Base-by-base conservation (phyloP, 2,329 filamentous ascomycete species). In the Fonsecaea erecta region DNA sequence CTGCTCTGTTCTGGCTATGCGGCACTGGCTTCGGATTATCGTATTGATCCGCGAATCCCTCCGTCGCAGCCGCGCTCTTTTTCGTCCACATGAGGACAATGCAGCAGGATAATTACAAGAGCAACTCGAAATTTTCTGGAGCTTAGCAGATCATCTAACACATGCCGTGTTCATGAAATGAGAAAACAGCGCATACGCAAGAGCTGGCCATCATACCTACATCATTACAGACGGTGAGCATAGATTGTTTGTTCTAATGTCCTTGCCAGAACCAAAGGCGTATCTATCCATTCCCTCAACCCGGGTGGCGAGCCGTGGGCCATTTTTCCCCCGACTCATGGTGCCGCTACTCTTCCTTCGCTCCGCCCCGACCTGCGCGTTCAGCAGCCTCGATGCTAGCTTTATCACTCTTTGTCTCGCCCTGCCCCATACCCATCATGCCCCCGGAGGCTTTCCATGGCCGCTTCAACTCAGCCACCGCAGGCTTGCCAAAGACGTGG, bases 381-480 rank as follows among this genome's bases (percentile, higher is more conserved):
- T 83, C 81, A 7, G 81, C 81, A 46, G 73, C 77, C 74, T 82
- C 80, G 62, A 83, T 77, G 63, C 90, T 88, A 82, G 94, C 93
- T 86, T 94, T 92, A 80, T 99, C 95, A 77, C 91, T 96, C 85
- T 96, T 93, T 72, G 90, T 86, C 72, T 90, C 85, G 32, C 85
- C 83, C 73, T 79, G 76, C 63, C 86, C 86, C 80, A 88, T 88
- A 72, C 87, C 87, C 90, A 96, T 93, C 78, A 98, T 86, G 60
- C 93, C 93, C 67, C 86, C 89, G 66, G 85, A 80, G 57, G 88
- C 85, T 89, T 98, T 99, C 90, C 96, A 99, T 70, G 95, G 95
- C 68, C 95, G 87, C 87, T 96, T 95, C 73, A 99, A 86, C 71
- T 99, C 95, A 61, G 94, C 95, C 64, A 84, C 86, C 46, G 95